Percentiles rank a stretch among this genome's conserved stretches.
Evolutionary conservation across 495 filamentous ascomycete genomes (phyloP).

Genomic region (Ramalina intermedia): DNA sequence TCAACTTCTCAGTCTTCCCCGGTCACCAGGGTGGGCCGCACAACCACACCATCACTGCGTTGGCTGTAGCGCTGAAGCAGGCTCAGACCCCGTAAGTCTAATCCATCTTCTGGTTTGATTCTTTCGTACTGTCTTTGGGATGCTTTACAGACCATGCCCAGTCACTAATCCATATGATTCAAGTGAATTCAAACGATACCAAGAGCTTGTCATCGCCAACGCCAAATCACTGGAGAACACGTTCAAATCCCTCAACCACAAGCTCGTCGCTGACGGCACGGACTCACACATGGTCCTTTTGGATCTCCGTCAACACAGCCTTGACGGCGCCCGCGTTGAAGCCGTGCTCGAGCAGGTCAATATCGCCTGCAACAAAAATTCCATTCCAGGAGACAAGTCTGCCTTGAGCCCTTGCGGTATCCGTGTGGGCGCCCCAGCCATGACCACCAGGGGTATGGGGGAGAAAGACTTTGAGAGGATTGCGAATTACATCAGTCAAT

Average conservation of each 20-base stretch:
- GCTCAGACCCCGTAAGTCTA: slow-evolving; percentile 46
- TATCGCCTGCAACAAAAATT: slow-evolving; percentile 99
- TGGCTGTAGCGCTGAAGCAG: slow-evolving; percentile 94
- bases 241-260: slow-evolving; percentile 72
- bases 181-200: slow-evolving; percentile 85
- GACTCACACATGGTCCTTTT: slow-evolving; percentile 98
- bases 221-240: slow-evolving; percentile 76
- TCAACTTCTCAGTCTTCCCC: slow-evolving; percentile 99
- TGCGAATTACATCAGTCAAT: slow-evolving; percentile 72
- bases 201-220: slow-evolving; percentile 82
- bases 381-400: slow-evolving; percentile 94
- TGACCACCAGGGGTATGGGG: slow-evolving; percentile 89
- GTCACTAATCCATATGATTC: no score
- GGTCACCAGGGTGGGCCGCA: slow-evolving; percentile 98
- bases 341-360: slow-evolving; percentile 94
- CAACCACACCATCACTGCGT: slow-evolving; percentile 99
- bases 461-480: slow-evolving; percentile 88
- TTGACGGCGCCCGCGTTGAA: slow-evolving; percentile 94
- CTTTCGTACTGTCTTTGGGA: no score
- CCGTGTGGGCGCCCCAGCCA: slow-evolving; percentile 90
- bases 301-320: slow-evolving; percentile 61
- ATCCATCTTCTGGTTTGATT: no score
- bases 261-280: slow-evolving; percentile 88
- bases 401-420: slow-evolving; percentile 90
- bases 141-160: no score